Evolutionary conservation across 306 rosid species (phyloP).

Genomic region (Lupinus albus): DNA sequence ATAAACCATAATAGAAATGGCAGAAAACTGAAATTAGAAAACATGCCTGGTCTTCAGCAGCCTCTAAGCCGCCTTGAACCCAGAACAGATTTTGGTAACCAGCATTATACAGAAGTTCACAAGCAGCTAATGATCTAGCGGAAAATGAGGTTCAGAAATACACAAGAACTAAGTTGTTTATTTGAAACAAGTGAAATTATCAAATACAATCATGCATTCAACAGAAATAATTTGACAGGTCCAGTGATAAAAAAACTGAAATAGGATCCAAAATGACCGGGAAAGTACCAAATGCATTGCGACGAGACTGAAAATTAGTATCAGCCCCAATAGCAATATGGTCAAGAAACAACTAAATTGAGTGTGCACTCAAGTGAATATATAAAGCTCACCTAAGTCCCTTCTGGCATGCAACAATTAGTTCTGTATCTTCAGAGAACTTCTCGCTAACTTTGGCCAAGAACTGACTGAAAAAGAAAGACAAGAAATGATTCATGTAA

Average conservation of each 20-base stretch:
- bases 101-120: conserved; percentile 75
- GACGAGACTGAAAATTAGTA: conserved; percentile 22
- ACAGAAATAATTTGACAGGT: conserved; percentile 7
- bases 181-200: conserved; percentile 2
- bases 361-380: conserved; percentile 32
- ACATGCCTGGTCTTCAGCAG: conserved; percentile 88
- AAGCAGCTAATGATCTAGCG: conserved; percentile 87
- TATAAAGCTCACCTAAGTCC: conserved; percentile 66
- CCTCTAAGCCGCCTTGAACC: conserved; percentile 94
- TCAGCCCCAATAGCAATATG: background rate
- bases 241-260: conserved; percentile 13
- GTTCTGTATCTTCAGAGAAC: conserved; percentile 77
- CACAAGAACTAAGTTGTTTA: background rate
- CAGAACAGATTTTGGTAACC: conserved; percentile 89
- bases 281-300: conserved; percentile 32
- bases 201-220: conserved; percentile 20
- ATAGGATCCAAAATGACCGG: conserved; percentile 4
- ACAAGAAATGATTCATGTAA: conserved; percentile 24
- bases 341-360: conserved; percentile 21
- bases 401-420: conserved; percentile 92
- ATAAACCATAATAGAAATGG: conserved; percentile 21
- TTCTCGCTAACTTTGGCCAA: conserved; percentile 72
- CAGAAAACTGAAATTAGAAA: conserved; percentile 32
- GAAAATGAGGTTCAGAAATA: conserved; percentile 35
- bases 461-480: conserved; percentile 63